Base-by-base conservation (phyloP, 306 rosid species). In the Dryas octopetala region DNA sequence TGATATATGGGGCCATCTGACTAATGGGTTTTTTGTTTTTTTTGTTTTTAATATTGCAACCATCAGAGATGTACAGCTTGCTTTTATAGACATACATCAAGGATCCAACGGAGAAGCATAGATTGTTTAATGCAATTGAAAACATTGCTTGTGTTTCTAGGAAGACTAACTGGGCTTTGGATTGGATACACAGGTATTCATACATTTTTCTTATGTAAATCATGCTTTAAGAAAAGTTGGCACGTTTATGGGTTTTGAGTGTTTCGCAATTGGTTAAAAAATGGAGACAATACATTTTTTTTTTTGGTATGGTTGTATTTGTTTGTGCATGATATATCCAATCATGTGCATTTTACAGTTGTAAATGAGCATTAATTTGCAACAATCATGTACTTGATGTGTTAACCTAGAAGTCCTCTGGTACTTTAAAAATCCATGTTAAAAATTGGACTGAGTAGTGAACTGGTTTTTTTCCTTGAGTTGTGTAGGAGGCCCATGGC, bases 101-200 rank as follows among this genome's bases (percentile, higher is more conserved):
- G 82, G 97, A 93, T 86, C 80, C 98, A 53, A 84, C 74, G 74
- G 97, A 93, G 90, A 93, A 93, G 76, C 86, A 91, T 78, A 82
- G 88, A 73, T 70, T 93, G 81, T 93, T 93, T 79, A 88, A 89
- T 82, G 98, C 98, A 38, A 75, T 91, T 72, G 97, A 93, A 81
- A 91, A 85, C 83, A 81, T 93, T 58, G 86, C 97, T 81, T 91
- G 90, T 80, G 89, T 93, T n/a, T 79, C 90, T 80, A 86, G 78
- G 86, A 93, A 93, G 86, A 96, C 97, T 57, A 80, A 89, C 52
- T 93, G 98, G 98, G 97, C 98, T 62, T 60, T 91, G 85, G 76
- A 85, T 81, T 93, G 98, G 98, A 93, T 91, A 78, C 70, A 83
- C 14, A 89, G 97, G 98, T 93, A 68, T 75, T 38, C 11, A 19